These are phyloP conservation scores for Chlorella sp. DNA, from an alignment of 139 green algal genomes.

Conservation along the genomic window DNA sequence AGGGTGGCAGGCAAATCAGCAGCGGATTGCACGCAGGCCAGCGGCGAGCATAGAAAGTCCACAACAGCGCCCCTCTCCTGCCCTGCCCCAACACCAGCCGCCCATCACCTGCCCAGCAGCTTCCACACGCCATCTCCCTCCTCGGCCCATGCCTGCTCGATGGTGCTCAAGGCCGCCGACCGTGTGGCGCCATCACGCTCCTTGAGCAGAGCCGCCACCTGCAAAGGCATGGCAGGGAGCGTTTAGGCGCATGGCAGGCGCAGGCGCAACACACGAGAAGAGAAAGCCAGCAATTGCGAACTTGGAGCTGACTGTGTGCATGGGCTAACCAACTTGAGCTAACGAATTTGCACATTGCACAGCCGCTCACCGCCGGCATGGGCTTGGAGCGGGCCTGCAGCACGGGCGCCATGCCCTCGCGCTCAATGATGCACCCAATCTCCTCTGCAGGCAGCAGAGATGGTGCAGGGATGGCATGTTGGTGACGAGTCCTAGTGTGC, in stretches of 20 bases:
- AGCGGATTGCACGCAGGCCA: no score
- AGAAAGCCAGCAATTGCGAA: no score
- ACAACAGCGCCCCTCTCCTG: no score
- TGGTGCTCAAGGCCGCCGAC: slow-evolving; percentile 71
- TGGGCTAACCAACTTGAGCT: no score
- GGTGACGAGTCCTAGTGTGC: no score
- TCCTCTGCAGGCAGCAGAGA: slow-evolving; percentile 66
- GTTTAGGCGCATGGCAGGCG: no score
- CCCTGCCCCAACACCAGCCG: neutral
- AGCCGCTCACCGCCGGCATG: neutral
- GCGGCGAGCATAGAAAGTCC: no score
- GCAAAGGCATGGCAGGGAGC: no score
- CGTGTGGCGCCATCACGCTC: slow-evolving; percentile 90
- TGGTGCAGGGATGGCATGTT: neutral
- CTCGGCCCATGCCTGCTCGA: slow-evolving; percentile 83
- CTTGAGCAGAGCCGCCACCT: slow-evolving; percentile 64
- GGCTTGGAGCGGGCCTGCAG: slow-evolving; percentile 58
- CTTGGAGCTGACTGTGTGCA: no score
- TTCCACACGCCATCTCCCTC: slow-evolving; percentile 82
- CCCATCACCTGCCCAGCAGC: slow-evolving; percentile 62
- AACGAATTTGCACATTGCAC: no score
- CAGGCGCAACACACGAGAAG: no score
- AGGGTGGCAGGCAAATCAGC: no score
- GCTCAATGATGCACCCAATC: slow-evolving; percentile 74
- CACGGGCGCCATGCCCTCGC: slow-evolving; percentile 55